Evolutionary conservation across 1,139 yeast genomes (phyloP), one percentile per base, ranked within the genome.

Genomic region (Saccharomycopsis hybrid): DNA sequence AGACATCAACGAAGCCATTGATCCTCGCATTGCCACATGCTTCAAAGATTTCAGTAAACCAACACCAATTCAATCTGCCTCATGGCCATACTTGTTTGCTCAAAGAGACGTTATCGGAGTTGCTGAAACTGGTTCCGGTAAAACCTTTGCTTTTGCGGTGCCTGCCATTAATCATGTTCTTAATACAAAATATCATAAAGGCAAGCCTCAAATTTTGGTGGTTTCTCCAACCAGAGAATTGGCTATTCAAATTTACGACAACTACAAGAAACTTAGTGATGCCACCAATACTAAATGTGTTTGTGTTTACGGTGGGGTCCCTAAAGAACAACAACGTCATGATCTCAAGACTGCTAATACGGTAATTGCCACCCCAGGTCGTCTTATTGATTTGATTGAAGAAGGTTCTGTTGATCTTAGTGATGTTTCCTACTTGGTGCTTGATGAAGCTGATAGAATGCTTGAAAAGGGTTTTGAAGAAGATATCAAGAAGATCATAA

Each of bases 371-470:
- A 94, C 98, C 4, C 98, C 98, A 11, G 99, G 99, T 58, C 81
- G 99, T 66, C 73, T 94, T 61, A 77, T 89, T 55, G 99, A 92
- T 71, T 75, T 94, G 62, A 73, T 92, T 58, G 85, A 90, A 57
- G 98, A 92, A 63, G 95, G 95, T 7, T 77, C 90, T 39, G 82
- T 87, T 43, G 79, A 84, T 59, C 73, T 92, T 56, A 70, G 80
- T 33, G 64, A 72, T 5, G 83, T 90, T 35, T 77, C 84, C 57
- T 90, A 86, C 64, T 73, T 94, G 58, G 95, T 92, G 28, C 74
- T 92, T 49, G 99, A 92, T 66, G 99, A 92, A 70, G 99, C 98
- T 39, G 99, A 92, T 66, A 80, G 99, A 70, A 94, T 92, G 98
- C 77, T 92, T 57, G 98, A 92, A 67, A 83, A 80, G 63, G 99